These are phyloP conservation scores for Hippophae rhamnoides DNA, from an alignment of 306 rosid species.

Conservation along the genomic window DNA sequence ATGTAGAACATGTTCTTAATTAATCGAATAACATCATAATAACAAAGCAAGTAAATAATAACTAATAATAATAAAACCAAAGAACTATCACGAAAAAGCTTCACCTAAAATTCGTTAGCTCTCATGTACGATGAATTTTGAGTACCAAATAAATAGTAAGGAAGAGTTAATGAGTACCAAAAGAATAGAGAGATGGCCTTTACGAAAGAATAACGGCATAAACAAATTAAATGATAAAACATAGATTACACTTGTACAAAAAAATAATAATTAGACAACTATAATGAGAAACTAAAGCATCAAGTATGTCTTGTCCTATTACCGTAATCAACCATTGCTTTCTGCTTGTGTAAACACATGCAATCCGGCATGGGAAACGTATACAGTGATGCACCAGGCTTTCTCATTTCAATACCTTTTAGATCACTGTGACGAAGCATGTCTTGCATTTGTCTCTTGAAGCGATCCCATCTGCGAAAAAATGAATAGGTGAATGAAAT, in stretches of 20 bases:
- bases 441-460: constrained; percentile 55
- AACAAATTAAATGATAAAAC: constrained; percentile 20
- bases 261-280: constrained; percentile 16
- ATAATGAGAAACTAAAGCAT: constrained; percentile 16
- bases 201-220: constrained; percentile 1
- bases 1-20: too few species aligned
- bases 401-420: constrained; percentile 71
- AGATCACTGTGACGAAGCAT: constrained; percentile 78
- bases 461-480: constrained; percentile 60
- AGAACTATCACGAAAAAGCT: too few species aligned
- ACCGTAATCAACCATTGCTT: constrained; percentile 24
- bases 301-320: constrained; percentile 12
- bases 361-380: constrained; percentile 97
- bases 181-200: constrained; percentile 2
- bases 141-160: not conserved
- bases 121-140: constrained; percentile 31
- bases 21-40: too few species aligned
- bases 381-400: constrained; percentile 59
- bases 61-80: not conserved
- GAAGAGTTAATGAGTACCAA: constrained; percentile 6
- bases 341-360: constrained; percentile 58
- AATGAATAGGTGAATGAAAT: not conserved
- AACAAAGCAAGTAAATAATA: not conserved
- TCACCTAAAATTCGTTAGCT: not conserved
- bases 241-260: constrained; percentile 30